These are phyloP conservation scores for Xylariales sp. DNA, from an alignment of 2,329 filamentous ascomycete species.

Conservation along the genomic window DNA sequence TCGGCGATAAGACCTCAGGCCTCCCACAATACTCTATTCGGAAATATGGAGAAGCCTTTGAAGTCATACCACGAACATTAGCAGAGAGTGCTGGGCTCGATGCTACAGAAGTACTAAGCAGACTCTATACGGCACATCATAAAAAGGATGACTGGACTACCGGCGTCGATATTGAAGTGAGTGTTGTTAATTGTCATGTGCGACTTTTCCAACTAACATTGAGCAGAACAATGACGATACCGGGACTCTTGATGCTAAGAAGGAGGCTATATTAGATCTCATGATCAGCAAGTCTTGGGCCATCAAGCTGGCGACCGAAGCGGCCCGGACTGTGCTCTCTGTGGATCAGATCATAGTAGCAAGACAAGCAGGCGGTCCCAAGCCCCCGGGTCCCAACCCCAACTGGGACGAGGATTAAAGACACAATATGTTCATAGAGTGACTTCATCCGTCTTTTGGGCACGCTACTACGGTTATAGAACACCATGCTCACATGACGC, in stretches of 20 bases:
- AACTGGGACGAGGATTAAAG: conserved; percentile 73
- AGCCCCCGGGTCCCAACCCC: conserved; percentile 93
- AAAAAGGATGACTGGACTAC: conserved; percentile 87
- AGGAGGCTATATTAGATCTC: conserved; percentile 91
- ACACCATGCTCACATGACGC: conserved; percentile 33
- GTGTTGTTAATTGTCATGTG: conserved; percentile 35
- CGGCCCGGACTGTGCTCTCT: conserved; percentile 90
- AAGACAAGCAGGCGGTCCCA: conserved; percentile 94
- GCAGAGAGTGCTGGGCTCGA: conserved; percentile 96
- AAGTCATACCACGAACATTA: conserved; percentile 92
- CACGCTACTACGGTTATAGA: conserved; percentile 33
- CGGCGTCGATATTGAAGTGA: conserved; percentile 91
- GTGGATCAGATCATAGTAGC: conserved; percentile 99
- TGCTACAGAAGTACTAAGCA: conserved; percentile 94
- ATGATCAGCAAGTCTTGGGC: conserved; percentile 95
- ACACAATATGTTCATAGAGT: conserved; percentile 27
- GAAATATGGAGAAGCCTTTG: conserved; percentile 97
- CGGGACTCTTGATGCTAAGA: conserved; percentile 85
- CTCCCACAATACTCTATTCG: conserved; percentile 96
- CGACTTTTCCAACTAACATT: conserved; percentile 21
- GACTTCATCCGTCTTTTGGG: conserved; percentile 22
- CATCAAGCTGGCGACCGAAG: conserved; percentile 95
- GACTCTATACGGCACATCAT: conserved; percentile 92
- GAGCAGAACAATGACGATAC: conserved; percentile 29
- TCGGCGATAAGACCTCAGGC: conserved; percentile 92